phyloP scores from a whole-genome alignment of 2,329 filamentous ascomycete species.

The Colletotrichum brevisporum region DNA sequence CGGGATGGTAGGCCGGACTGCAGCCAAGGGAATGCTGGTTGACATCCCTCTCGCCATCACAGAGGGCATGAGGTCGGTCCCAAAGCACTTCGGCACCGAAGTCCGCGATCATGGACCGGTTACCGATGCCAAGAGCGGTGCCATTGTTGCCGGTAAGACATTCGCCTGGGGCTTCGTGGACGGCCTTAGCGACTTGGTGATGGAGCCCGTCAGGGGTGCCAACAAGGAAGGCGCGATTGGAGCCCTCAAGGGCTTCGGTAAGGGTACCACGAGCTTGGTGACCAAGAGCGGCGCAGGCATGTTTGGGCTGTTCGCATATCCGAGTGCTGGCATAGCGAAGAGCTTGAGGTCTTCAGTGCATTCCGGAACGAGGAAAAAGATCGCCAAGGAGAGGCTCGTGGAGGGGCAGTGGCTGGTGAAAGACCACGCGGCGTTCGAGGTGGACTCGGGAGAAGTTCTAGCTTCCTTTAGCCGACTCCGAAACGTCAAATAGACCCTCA shows the following conservation, averaged over 20 bases:
- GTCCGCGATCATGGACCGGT: slow-evolving; percentile 53
- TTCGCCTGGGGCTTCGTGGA: slow-evolving; percentile 59
- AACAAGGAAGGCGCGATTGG: slow-evolving; percentile 56
- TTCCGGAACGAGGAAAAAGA: slow-evolving; percentile 15
- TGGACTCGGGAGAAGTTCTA: not conserved
- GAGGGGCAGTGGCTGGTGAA: slow-evolving; percentile 34
- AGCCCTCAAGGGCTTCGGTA: slow-evolving; percentile 57
- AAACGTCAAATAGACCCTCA: not conserved
- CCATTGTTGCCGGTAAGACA: slow-evolving; percentile 59
- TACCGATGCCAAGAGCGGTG: slow-evolving; percentile 60
- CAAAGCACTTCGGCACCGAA: slow-evolving; percentile 65
- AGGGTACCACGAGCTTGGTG: slow-evolving; percentile 52
- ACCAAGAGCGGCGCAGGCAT: slow-evolving; percentile 40
- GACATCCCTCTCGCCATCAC: slow-evolving; percentile 62
- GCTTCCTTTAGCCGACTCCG: slow-evolving; percentile 5
- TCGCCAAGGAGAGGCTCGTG: slow-evolving; percentile 10
- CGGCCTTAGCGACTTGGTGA: slow-evolving; percentile 59
- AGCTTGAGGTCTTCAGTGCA: slow-evolving; percentile 32
- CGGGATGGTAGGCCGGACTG: slow-evolving; percentile 51
- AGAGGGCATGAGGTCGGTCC: slow-evolving; percentile 66
- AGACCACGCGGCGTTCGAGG: not conserved
- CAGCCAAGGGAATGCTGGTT: slow-evolving; percentile 54
- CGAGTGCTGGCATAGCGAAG: slow-evolving; percentile 40
- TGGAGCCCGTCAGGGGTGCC: slow-evolving; percentile 57
- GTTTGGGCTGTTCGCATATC: slow-evolving; percentile 42